Base-by-base conservation (phyloP, 768 basidiomycete genomes). In the Hypsizygus marmoreus region DNA sequence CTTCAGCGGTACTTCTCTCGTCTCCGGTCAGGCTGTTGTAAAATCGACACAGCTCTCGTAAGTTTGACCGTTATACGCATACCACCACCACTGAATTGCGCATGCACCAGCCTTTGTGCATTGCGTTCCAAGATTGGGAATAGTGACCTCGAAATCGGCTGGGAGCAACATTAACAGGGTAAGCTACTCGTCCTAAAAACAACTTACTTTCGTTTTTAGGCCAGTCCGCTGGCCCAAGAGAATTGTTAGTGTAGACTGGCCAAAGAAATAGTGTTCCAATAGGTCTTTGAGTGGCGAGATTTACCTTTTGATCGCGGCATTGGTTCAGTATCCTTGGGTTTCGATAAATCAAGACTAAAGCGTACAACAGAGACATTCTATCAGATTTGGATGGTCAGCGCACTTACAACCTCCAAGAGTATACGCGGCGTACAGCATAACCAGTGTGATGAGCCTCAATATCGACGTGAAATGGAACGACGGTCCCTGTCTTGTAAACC, bases 51-150 rank as follows among this genome's bases (percentile, higher is more conserved):
- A 68, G 39, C 67, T 69, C 57, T 68, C 57, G 41, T 67, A 70
- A 0, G 67, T 67, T 53, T 69, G 65, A 20, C 49, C 45, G 43
- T 63, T 64, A 29, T 49, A 56, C 1, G 42, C 60, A 42, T 57
- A 64, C 66, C 65, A 70, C 61, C 61, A 69, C 68, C 70, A 71
- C 46, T 70, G 69, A 47, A 70, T 66, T 8, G 67, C 68, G 29
- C 69, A 71, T 8, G 58, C 54, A 4, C 67, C 69, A 6, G 55
- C 51, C 7, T 45, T 56, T 9, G 53, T 40, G 48, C 67, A 72
- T 40, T 55, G 51, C 12, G 56, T 50, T 4, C 61, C 65, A 17
- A 69, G 55, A 47, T 67, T 48, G 2, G 61, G 68, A 39, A 69
- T 59, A 3, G 61, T 63, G 30, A 68, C 57, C 8, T 51, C 51